Base-by-base conservation (phyloP, 75 land plant species). In the Cupressus sempervirens region DNA sequence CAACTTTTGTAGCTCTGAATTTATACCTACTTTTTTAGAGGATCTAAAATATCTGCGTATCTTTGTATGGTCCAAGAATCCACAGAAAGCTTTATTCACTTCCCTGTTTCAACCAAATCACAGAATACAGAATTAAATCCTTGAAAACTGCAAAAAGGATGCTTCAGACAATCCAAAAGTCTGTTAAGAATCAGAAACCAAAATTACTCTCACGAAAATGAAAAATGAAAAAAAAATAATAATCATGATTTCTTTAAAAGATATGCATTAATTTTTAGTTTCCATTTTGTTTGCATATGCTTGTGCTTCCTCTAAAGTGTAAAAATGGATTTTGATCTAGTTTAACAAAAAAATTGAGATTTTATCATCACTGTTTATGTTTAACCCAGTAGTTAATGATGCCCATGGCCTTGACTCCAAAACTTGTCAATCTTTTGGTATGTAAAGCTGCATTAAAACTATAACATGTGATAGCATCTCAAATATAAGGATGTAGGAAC, bases 51-150 rank as follows among this genome's bases (percentile, higher is more conserved):
- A 86, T 7, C 81, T 38, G 16, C 80, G 40, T 82, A 56, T 56
- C 50, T 90, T 86, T 43, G 83, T 79, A 83, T 90, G 93, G 84
- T 91, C 90, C 76, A 89, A 83, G 86, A 96, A 96, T 35, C 98
- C 98, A 89, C 94, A 92, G 79, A 94, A 94, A 41, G 98, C 98
- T 84, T 96, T 96, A 67, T 96, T 96, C 79, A 67, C 85, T 83
- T 96, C 98, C 84, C 97, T 95, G 88, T 48, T 72, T 3, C 45
- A 73, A 87, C 9, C 12, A 35, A 7, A 85, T 26, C 26, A 68
- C 35, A 32, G 12, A 30, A 72, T 29, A 32, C 32, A 1, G 40
- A 38, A 38, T 32, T 30, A 32, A 72, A 32, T 72, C 14, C 36
- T 72, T 72, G 13, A 72, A 72, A 32, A 72, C 74, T 30, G 74